Evolutionary conservation across 2,329 filamentous ascomycete genomes (phyloP).

Genomic region (Seiridium unicorne): DNA sequence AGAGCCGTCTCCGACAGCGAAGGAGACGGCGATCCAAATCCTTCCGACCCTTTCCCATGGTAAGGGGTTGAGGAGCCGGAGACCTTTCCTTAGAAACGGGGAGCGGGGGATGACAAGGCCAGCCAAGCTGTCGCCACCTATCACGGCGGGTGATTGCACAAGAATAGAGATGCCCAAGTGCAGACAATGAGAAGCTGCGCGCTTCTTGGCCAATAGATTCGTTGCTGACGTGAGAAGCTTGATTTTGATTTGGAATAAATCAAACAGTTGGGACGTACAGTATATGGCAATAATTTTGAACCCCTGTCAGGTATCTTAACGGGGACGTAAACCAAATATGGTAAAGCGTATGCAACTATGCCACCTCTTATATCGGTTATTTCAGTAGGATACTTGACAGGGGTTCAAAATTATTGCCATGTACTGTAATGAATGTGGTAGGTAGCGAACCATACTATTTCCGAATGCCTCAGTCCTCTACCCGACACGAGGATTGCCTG

Average conservation of each 20-base stretch:
- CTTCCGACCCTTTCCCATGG: neutral
- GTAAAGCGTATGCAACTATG: too few species aligned
- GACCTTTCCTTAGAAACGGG: too few species aligned
- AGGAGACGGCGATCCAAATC: neutral
- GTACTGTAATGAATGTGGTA: too few species aligned
- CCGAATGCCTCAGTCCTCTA: too few species aligned
- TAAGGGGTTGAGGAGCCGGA: too few species aligned
- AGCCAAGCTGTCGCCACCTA: neutral
- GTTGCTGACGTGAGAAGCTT: constrained; percentile 5
- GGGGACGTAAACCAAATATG: neutral
- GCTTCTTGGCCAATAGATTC: neutral
- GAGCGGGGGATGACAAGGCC: too few species aligned
- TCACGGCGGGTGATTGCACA: neutral
- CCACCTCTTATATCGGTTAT: too few species aligned
- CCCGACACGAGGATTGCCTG: too few species aligned
- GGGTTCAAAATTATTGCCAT: too few species aligned
- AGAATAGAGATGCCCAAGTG: neutral
- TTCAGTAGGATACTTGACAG: too few species aligned
- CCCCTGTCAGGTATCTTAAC: neutral
- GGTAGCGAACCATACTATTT: too few species aligned
- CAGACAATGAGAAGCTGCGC: neutral
- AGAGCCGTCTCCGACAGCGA: neutral
- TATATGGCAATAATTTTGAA: too few species aligned
- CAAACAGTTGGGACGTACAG: neutral
- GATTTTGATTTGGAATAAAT: neutral